Evolutionary conservation across 2,329 filamentous ascomycete genomes (phyloP).

Genomic region (Myriangium duriaei): DNA sequence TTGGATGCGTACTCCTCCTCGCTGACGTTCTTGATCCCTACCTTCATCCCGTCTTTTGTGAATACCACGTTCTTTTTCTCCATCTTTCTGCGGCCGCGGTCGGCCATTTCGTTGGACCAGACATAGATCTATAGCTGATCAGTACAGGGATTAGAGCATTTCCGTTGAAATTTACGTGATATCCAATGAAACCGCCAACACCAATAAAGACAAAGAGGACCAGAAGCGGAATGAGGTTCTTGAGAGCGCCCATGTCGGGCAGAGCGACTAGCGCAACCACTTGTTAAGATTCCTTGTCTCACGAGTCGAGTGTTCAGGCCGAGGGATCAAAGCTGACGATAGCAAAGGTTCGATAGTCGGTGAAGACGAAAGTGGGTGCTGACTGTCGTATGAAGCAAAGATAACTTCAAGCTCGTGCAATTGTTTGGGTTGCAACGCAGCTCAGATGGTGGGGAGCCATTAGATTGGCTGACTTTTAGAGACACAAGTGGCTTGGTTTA

Average conservation of each 20-base stretch:
- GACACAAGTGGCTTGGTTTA: no score
- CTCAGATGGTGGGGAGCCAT: no score
- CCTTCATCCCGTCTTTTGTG: slow-evolving; percentile 58
- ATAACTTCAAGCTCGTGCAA: no score
- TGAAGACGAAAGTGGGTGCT: no score
- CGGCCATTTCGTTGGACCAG: slow-evolving; percentile 52
- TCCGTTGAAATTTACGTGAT: slow-evolving; percentile 47
- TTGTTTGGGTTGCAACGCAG: no score
- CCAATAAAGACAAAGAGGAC: slow-evolving; percentile 48
- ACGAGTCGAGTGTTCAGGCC: no score
- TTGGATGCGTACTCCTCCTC: slow-evolving; percentile 61
- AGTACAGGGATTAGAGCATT: background rate
- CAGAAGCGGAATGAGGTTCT: slow-evolving; percentile 52
- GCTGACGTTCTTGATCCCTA: slow-evolving; percentile 56
- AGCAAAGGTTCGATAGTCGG: no score
- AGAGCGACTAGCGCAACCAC: background rate
- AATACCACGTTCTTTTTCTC: slow-evolving; percentile 64
- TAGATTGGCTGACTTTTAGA: no score
- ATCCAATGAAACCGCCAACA: slow-evolving; percentile 51
- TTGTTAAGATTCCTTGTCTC: no score
- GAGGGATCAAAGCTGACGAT: no score
- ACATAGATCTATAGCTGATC: slow-evolving; percentile 43
- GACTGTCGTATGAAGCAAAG: no score
- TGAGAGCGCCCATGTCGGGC: slow-evolving; percentile 25
- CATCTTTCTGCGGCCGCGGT: slow-evolving; percentile 55